Percentiles rank a stretch among this genome's conserved stretches.
Evolutionary conservation across 345 rosid species (phyloP).

Genomic region (Stellera chamaejasme): DNA sequence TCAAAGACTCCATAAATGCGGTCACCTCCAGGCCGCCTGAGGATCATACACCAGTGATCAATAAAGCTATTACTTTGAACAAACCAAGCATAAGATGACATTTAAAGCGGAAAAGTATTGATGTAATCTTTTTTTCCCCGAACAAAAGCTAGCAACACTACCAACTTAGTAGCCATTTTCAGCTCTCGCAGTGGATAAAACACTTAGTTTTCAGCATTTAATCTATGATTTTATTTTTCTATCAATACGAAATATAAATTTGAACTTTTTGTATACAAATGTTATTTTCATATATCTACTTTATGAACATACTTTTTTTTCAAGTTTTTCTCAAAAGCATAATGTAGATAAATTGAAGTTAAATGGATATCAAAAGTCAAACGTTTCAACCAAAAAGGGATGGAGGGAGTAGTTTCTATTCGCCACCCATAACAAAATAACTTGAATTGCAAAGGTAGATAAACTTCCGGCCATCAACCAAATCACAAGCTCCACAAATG

Average conservation of each 20-base stretch:
- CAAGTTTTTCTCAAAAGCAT: too few species aligned
- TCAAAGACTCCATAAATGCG: constrained; percentile 57
- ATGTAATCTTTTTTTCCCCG: not conserved
- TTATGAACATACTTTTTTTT: too few species aligned
- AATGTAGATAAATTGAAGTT: not conserved
- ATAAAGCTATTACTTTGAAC: not conserved
- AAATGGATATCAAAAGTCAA: not conserved
- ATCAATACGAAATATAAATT: too few species aligned
- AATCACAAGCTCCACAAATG: not conserved
- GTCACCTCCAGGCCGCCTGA: constrained; percentile 69
- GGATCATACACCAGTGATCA: constrained; percentile 2
- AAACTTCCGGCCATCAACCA: not conserved
- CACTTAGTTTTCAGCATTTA: too few species aligned
- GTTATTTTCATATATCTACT: too few species aligned
- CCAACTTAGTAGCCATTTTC: not conserved
- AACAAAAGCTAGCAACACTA: not conserved
- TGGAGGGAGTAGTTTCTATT: not conserved
- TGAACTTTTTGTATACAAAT: too few species aligned
- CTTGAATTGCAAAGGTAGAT: not conserved
- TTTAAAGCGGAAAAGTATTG: not conserved
- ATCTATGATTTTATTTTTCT: too few species aligned
- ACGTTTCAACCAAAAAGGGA: too few species aligned
- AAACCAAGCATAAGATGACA: not conserved
- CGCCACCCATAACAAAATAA: not conserved
- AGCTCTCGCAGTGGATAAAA: too few species aligned